A percentile compares a stretch with the other conserved stretches of the same genome.
Conservation (phyloP, 1,284 basidiomycete genomes). For the Boletus mariae region DNA sequence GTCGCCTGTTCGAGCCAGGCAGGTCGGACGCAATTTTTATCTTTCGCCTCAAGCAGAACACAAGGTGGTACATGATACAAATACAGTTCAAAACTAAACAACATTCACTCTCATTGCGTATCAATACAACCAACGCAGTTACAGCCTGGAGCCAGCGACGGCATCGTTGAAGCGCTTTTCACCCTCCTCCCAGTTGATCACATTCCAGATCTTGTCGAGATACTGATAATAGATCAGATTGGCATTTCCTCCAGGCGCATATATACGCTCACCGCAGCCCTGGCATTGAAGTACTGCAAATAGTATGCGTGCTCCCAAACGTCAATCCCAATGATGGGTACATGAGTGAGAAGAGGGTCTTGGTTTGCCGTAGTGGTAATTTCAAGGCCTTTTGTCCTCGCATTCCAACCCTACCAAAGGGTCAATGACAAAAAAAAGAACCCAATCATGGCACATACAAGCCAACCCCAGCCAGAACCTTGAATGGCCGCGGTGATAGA, state of each 20-base stretch:
- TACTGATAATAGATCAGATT: slow-evolving; percentile 43
- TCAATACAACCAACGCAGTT: slow-evolving; percentile 3
- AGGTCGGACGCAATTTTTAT: slow-evolving; percentile 38
- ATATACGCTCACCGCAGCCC: slow-evolving; percentile 53
- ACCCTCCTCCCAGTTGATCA: slow-evolving; percentile 79
- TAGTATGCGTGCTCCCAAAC: slow-evolving; percentile 86
- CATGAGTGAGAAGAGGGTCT: slow-evolving; percentile 77
- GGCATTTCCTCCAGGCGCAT: background rate
- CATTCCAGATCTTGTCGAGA: slow-evolving; percentile 76
- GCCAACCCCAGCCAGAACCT: slow-evolving; percentile 94
- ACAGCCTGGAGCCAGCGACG: slow-evolving; percentile 30
- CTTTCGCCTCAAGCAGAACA: background rate
- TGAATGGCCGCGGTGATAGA: slow-evolving; percentile 77
- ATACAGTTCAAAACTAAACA: background rate
- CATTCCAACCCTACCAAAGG: slow-evolving; percentile 58
- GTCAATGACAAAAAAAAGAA: background rate
- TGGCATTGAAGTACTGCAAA: slow-evolving; percentile 77
- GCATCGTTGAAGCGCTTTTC: slow-evolving; percentile 63
- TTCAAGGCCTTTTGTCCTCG: slow-evolving; percentile 63
- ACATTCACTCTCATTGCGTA: background rate
- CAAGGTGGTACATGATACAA: slow-evolving; percentile 6
- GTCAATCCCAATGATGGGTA: slow-evolving; percentile 86
- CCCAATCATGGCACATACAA: slow-evolving; percentile 48
- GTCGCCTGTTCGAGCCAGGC: slow-evolving; percentile 60
- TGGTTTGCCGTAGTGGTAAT: slow-evolving; percentile 83